Percentiles rank a stretch among this genome's conserved stretches.
Conservation (phyloP, 2,329 filamentous ascomycete genomes). For the Neonectria ditissima region DNA sequence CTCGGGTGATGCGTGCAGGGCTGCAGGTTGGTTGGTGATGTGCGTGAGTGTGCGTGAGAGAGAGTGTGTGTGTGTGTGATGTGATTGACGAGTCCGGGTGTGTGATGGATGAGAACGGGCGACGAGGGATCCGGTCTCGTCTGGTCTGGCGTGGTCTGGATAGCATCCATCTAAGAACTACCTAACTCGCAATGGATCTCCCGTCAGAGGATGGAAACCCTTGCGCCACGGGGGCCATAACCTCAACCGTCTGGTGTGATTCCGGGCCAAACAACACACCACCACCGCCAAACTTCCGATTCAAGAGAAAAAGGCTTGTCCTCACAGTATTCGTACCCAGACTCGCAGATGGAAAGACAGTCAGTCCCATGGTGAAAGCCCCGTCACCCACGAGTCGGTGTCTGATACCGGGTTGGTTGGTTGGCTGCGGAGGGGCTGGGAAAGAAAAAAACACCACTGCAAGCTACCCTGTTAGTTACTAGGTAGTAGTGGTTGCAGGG, state of each 20-base stretch:
- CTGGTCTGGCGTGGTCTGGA: background rate
- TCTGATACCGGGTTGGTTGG: background rate
- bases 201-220: background rate
- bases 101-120: background rate
- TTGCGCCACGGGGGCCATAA: constrained; percentile 6
- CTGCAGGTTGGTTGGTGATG: background rate
- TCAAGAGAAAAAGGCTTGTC: too few species aligned
- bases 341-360: background rate
- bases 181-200: too few species aligned
- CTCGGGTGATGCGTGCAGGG: constrained; percentile 22
- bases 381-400: constrained; percentile 9
- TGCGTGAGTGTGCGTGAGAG: too few species aligned
- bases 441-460: background rate
- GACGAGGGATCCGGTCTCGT: background rate
- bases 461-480: too few species aligned
- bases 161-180: background rate
- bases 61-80: background rate
- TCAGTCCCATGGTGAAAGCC: background rate
- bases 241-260: constrained; percentile 17
- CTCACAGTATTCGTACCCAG: too few species aligned
- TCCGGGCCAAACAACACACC: constrained; percentile 17
- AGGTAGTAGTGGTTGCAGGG: background rate
- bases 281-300: background rate
- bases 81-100: background rate
- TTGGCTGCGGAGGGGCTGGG: constrained; percentile 8